Evolutionary conservation across 2,329 filamentous ascomycete genomes (phyloP), one percentile per base, ranked within the genome.

Genomic region (Onygenales sp.): DNA sequence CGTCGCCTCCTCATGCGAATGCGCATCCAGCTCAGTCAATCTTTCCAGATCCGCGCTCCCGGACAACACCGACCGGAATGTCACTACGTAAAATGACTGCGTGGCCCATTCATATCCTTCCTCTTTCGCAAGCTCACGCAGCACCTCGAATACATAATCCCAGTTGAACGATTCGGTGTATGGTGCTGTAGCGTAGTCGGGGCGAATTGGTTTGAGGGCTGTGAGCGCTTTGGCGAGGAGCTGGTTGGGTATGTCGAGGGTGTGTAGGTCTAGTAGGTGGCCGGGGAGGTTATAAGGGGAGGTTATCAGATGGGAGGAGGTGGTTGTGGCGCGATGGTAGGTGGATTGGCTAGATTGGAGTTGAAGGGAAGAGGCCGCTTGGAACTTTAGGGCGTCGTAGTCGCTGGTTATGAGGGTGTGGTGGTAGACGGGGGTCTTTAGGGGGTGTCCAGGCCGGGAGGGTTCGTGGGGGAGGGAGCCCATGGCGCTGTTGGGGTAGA

Each of bases 81-180:
- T 85, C 42, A 95, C 89, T 53, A 93, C 83, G 70, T 92, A 95
- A 73, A 92, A 95, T 32, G 74, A 77, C 49, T 77, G 79, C 55
- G 77, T 73, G 52, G 74, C 78, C 82, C 86, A 92, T 2, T 54
- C 56, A 58, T 78, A 70, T 5, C 70, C 70, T 10, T 77, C 76
- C 7, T 70, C 65, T 2, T 62, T 60, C 9, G 75, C 70, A 2
- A 90, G 72, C 1, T 72, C 63, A 53, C 71, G 76, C 50, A 93
- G 70, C 34, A 78, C 72, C 3, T 72, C 69, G 34, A 70, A 65
- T 9, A 93, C 73, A 11, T 89, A 77, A 42, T 79, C 71, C 84
- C 88, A 93, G 69, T 95, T 94, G 73, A 95, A 91, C 0, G 83
- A 83, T 2, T 84, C 78, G 3, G 75, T 68, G 69, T 95, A 95